These are phyloP conservation scores for Tribonema minus DNA, from an alignment of 108 stramenopile genomes.

Conservation along the genomic window DNA sequence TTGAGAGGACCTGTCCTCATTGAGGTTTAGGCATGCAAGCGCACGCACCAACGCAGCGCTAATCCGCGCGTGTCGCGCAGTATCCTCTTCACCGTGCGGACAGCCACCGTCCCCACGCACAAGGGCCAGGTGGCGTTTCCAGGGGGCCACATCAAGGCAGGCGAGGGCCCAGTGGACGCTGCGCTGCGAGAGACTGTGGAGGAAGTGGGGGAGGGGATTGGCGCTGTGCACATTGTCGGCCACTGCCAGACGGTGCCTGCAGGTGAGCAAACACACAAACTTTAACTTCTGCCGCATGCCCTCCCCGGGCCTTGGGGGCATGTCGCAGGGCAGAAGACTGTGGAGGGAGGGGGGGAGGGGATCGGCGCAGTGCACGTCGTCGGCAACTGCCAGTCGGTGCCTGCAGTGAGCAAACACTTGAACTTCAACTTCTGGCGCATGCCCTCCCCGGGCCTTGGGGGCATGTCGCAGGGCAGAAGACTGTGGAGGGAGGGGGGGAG, in stretches of 20 bases:
- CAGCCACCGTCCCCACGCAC: constrained; percentile 2
- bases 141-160: constrained; percentile 13
- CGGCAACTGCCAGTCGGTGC: not conserved
- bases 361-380: not conserved
- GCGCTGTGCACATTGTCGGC: not conserved
- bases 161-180: constrained; percentile 5
- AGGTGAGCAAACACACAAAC: constrained; percentile 7
- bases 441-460: too few relatives aligned
- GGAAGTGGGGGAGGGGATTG: not conserved
- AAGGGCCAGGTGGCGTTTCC: constrained; percentile 28
- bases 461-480: too few relatives aligned
- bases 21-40: too few relatives aligned
- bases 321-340: too few relatives aligned
- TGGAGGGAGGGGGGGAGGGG: not conserved
- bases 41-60: too few relatives aligned
- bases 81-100: not conserved
- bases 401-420: constrained; percentile 11
- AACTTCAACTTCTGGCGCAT: too few relatives aligned
- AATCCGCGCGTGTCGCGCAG: not conserved
- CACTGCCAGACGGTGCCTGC: not conserved
- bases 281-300: too few relatives aligned
- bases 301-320: too few relatives aligned
- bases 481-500: not conserved
- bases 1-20: too few relatives aligned
- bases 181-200: not conserved